These are phyloP conservation scores for Sonneratia caseolaris DNA, from an alignment of 345 rosid species.

Conservation along the genomic window DNA sequence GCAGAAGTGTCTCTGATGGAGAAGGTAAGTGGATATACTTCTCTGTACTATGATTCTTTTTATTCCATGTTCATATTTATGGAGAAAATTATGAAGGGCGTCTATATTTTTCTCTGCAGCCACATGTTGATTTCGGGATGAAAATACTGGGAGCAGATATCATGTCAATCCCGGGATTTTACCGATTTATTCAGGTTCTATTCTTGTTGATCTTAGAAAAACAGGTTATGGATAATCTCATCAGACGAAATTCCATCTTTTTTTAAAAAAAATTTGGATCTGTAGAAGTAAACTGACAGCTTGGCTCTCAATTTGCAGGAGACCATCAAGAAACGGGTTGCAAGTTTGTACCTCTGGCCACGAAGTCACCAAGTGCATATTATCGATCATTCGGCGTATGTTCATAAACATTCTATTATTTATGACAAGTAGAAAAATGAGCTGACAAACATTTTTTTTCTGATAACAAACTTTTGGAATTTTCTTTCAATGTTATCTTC, in stretches of 20 bases:
- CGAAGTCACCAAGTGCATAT: slow-evolving; percentile 31
- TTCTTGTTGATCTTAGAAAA: background rate
- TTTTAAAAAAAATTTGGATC: background rate
- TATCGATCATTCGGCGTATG: slow-evolving; percentile 40
- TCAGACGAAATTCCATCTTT: background rate
- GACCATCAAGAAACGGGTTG: slow-evolving; percentile 29
- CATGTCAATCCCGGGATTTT: slow-evolving; percentile 45
- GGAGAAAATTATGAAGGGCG: background rate
- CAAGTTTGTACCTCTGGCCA: slow-evolving; percentile 44
- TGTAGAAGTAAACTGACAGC: background rate
- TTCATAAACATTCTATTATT: background rate
- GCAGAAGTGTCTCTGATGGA: slow-evolving; percentile 31
- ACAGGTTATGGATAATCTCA: background rate
- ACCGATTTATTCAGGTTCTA: slow-evolving; percentile 36
- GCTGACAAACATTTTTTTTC: background rate
- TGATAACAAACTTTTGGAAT: background rate
- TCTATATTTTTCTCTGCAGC: slow-evolving; percentile 20
- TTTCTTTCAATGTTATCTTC: background rate
- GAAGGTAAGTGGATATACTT: slow-evolving; percentile 19
- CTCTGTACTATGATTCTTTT: background rate
- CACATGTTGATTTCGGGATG: slow-evolving; percentile 41
- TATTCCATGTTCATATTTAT: background rate
- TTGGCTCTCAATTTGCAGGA: slow-evolving; percentile 24
- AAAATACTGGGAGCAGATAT: slow-evolving; percentile 41
- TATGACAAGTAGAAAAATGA: background rate